phyloP scores from a whole-genome alignment of 164 flowering plant species.

The Macadamia integrifolia region DNA sequence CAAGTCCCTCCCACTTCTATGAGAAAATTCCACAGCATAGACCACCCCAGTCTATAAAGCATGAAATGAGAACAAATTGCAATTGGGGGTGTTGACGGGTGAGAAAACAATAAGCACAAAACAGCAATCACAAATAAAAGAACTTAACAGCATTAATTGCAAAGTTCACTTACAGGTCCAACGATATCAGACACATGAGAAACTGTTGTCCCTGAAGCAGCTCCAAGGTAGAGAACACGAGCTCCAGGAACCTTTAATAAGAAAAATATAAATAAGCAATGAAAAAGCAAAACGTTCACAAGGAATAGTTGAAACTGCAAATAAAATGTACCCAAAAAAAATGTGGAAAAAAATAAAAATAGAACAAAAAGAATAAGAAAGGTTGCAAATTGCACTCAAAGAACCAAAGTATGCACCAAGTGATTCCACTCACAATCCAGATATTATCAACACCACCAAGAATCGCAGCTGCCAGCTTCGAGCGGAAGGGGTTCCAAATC shows the following conservation, averaged over 20 bases:
- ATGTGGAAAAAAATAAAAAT: neutral
- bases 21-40: conserved; percentile 96
- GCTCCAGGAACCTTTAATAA: conserved; percentile 72
- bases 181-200: conserved; percentile 96
- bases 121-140: neutral
- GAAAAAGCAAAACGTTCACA: neutral
- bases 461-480: conserved; percentile 89
- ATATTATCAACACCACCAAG: conserved; percentile 89
- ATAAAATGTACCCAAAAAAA: neutral
- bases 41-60: conserved; percentile 62
- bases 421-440: conserved; percentile 68
- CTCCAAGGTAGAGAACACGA: conserved; percentile 83
- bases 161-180: conserved; percentile 75
- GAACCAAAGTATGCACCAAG: neutral
- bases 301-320: neutral
- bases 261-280: neutral
- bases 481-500: conserved; percentile 94
- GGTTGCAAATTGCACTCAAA: neutral
- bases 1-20: conserved; percentile 96
- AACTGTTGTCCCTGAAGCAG: conserved; percentile 97
- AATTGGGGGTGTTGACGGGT: neutral
- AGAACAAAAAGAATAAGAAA: neutral
- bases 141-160: neutral
- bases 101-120: neutral
- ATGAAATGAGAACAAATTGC: neutral